These are phyloP conservation scores for Termitomyces sp. DNA, from an alignment of 768 basidiomycete species.

Conservation along the genomic window DNA sequence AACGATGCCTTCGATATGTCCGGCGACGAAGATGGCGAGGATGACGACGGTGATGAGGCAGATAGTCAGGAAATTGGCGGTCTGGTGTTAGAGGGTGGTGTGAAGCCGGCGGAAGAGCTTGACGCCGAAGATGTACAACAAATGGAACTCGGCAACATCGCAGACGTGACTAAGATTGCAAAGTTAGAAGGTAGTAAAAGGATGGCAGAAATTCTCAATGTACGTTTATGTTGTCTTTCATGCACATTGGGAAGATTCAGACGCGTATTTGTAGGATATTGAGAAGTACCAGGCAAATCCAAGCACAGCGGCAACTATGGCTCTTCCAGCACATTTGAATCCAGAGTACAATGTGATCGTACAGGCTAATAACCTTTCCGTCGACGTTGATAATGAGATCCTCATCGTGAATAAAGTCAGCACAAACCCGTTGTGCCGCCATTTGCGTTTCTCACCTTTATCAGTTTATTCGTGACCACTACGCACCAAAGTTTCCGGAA, in stretches of 20 bases:
- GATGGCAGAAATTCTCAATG: constrained; percentile 85
- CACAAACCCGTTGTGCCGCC: not conserved
- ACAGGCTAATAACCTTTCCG: constrained; percentile 94
- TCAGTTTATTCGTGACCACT: constrained; percentile 97
- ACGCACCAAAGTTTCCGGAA: constrained; percentile 92
- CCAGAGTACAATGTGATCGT: constrained; percentile 97
- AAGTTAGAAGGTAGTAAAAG: constrained; percentile 84
- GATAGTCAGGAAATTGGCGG: constrained; percentile 42
- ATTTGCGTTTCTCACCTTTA: not conserved
- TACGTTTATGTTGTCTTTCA: constrained; percentile 18
- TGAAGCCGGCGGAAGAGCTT: constrained; percentile 92
- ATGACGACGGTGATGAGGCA: constrained; percentile 38
- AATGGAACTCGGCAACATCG: constrained; percentile 84
- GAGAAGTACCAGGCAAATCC: constrained; percentile 81
- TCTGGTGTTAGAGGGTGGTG: constrained; percentile 79
- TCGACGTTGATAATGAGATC: constrained; percentile 98
- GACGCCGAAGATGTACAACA: constrained; percentile 91
- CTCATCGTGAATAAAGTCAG: constrained; percentile 90
- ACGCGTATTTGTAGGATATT: constrained; percentile 61
- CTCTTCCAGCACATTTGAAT: constrained; percentile 79
- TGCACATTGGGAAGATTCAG: not conserved
- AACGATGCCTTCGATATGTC: constrained; percentile 54
- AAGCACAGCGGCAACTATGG: constrained; percentile 72
- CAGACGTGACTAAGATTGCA: constrained; percentile 85
- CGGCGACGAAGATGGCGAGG: constrained; percentile 48